Conservation (phyloP, 805 yeast species). For the Starmerella vaccinii region DNA sequence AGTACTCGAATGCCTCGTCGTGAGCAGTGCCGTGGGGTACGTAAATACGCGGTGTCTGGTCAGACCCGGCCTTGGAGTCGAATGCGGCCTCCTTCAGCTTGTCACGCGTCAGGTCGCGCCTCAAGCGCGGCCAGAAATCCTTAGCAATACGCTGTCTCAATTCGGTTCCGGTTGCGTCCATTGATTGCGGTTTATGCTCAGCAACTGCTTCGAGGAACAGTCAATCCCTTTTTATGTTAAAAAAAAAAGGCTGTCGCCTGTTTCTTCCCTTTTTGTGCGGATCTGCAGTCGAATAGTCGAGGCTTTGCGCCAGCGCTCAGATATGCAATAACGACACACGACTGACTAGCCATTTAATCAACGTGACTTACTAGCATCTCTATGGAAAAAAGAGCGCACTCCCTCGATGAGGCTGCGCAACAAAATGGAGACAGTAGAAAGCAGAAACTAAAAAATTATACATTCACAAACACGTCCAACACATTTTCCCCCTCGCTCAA, state of each 20-base stretch:
- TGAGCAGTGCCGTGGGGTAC: conserved; percentile 8
- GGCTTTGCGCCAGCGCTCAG: neutral
- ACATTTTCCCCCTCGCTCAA: too few species aligned
- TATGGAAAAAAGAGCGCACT: too few species aligned
- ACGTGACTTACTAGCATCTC: neutral
- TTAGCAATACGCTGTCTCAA: conserved; percentile 8
- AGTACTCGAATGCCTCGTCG: conserved; percentile 2
- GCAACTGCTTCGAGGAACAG: too few species aligned
- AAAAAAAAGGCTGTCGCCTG: neutral
- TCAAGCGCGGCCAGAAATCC: conserved; percentile 19
- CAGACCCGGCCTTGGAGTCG: conserved; percentile 13
- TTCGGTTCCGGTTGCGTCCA: conserved; percentile 4
- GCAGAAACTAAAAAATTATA: too few species aligned
- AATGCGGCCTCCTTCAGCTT: conserved; percentile 6
- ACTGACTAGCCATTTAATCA: too few species aligned
- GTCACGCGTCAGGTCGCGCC: conserved; percentile 15
- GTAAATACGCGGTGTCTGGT: conserved; percentile 5
- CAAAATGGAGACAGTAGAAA: neutral
- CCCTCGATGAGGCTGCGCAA: too few species aligned
- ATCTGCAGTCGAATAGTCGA: neutral
- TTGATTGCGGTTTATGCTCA: too few species aligned
- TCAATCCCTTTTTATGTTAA: too few species aligned
- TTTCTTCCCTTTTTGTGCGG: neutral
- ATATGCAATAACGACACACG: too few species aligned
- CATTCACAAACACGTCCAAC: too few species aligned